A percentile compares a stretch with the other conserved stretches of the same genome.
Evolutionary conservation across 2,329 filamentous ascomycete species (phyloP).

Genomic region (Tolypocladium cylindrosporum): DNA sequence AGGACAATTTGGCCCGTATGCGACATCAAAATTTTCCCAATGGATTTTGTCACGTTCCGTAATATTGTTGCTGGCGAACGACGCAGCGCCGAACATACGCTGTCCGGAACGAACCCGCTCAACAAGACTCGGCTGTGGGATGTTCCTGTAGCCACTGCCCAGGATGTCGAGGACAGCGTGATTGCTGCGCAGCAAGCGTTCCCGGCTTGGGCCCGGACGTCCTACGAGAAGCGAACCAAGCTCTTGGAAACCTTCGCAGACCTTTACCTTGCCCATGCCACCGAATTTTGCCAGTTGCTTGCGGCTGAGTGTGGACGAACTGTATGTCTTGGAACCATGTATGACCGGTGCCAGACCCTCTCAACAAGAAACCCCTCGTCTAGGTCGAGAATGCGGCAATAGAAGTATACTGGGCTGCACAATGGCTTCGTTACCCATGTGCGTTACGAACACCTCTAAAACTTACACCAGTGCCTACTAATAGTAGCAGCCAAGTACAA

Average conservation of each 20-base stretch:
- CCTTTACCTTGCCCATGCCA: neutral
- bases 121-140: neutral
- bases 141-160: neutral
- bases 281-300: neutral
- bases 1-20: neutral
- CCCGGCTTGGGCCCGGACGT: neutral
- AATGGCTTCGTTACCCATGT: slow-evolving; percentile 2
- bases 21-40: neutral
- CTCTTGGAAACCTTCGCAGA: neutral
- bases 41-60: neutral
- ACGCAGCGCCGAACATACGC: neutral
- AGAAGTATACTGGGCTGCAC: neutral
- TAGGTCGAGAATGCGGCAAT: slow-evolving; percentile 1
- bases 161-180: neutral
- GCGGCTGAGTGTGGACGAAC: neutral
- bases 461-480: neutral
- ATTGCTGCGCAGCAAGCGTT: neutral
- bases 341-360: neutral
- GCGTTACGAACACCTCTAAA: neutral
- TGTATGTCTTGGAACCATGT: neutral
- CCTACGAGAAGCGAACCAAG: neutral
- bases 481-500: neutral
- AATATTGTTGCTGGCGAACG: neutral
- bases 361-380: neutral
- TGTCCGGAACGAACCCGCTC: neutral